Percentiles rank a stretch among this genome's conserved stretches.
Evolutionary conservation across 176 grass and related monocot species (phyloP).

Genomic region (Saccharum officinarum): DNA sequence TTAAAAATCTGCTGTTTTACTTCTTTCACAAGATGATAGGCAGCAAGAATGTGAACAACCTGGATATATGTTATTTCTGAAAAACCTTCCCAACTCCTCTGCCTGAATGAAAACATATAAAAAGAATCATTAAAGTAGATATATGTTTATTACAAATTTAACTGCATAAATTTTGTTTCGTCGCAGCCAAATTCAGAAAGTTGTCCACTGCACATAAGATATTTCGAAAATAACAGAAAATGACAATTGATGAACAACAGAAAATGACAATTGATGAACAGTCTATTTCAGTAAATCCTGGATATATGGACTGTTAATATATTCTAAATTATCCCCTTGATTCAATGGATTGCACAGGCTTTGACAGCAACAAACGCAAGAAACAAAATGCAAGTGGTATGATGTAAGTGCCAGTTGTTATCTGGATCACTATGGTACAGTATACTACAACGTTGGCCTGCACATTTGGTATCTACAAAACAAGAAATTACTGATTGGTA

Average conservation of each 20-base stretch:
- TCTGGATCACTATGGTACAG: not conserved
- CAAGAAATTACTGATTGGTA: not conserved
- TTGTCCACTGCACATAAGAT: not conserved
- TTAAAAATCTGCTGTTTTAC: slow-evolving; percentile 17
- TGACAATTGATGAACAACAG: too few species aligned
- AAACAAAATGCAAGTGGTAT: slow-evolving; percentile 7
- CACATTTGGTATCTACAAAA: not conserved
- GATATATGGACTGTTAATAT: slow-evolving; percentile 13
- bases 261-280: not conserved
- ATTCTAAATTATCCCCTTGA: not conserved
- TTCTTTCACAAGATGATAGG: slow-evolving; percentile 23
- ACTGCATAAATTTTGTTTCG: slow-evolving; percentile 7
- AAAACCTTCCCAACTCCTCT: slow-evolving; percentile 97
- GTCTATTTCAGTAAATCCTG: not conserved
- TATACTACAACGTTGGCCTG: slow-evolving; percentile 10
- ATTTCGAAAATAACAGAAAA: slow-evolving; percentile 24
- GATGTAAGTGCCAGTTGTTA: not conserved
- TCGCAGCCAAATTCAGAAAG: not conserved
- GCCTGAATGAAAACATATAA: slow-evolving; percentile 50
- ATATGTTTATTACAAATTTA: slow-evolving; percentile 12
- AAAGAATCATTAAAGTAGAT: slow-evolving; percentile 18
- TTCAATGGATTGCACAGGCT: not conserved
- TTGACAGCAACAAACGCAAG: slow-evolving; percentile 2
- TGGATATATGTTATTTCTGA: slow-evolving; percentile 99
- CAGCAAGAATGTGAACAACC: slow-evolving; percentile 47